Evolutionary conservation across 257 asterid species (phyloP).

Genomic region (Sherardia arvensis): DNA sequence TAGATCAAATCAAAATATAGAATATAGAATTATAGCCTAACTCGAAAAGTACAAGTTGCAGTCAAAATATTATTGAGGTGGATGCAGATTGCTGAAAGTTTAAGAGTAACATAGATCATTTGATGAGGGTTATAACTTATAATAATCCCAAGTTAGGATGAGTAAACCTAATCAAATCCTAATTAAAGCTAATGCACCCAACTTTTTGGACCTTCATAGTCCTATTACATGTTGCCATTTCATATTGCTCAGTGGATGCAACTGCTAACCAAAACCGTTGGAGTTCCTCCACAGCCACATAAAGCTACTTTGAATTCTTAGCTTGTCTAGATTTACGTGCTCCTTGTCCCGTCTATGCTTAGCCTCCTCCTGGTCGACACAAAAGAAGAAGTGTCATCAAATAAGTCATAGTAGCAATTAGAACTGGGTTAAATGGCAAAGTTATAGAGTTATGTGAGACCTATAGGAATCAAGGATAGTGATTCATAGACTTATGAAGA

Average conservation of each 20-base stretch:
- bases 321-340: no score
- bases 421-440: background rate
- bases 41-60: no score
- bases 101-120: conserved; percentile 25
- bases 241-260: conserved; percentile 1
- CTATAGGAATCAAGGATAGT: background rate
- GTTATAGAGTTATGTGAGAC: background rate
- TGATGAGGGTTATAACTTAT: no score
- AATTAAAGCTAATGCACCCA: conserved; percentile 33
- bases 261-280: background rate
- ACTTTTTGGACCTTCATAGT: conserved; percentile 4
- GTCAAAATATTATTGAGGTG: no score
- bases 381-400: background rate
- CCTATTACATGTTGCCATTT: conserved; percentile 6
- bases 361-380: no score
- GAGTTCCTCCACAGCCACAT: no score
- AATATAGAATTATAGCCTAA: no score
- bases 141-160: conserved; percentile 16
- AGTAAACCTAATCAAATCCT: conserved; percentile 23
- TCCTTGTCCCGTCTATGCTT: no score
- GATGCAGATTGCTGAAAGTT: conserved; percentile 32
- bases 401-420: background rate
- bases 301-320: background rate
- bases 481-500: background rate
- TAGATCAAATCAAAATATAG: background rate